Conservation (phyloP, 495 filamentous ascomycete species). For the Podospora conica region DNA sequence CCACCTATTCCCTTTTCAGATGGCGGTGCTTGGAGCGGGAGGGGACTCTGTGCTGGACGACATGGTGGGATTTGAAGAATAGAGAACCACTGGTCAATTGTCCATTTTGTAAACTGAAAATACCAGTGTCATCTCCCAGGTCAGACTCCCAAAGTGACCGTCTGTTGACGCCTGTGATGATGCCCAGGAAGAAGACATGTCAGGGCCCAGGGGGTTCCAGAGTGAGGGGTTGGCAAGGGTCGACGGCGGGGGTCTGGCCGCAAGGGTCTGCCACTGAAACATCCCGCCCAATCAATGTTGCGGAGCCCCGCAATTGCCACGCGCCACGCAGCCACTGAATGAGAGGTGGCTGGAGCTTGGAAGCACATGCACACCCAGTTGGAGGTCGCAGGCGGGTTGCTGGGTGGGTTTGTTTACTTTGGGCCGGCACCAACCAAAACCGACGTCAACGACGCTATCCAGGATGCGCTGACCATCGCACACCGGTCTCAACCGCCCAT, state of each 20-base stretch:
- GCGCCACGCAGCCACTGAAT: background rate
- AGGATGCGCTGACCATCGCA: background rate
- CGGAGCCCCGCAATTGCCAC: background rate
- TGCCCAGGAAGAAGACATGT: background rate
- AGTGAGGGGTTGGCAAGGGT: background rate
- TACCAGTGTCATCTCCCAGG: background rate
- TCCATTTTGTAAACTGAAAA: background rate
- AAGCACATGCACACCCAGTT: background rate
- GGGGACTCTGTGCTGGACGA: background rate
- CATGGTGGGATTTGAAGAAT: background rate
- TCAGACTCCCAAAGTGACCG: background rate
- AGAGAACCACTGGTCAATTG: too few relatives aligned
- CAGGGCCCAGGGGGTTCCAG: background rate
- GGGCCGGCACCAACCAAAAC: background rate
- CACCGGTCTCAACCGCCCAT: background rate
- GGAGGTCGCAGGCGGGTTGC: constrained; percentile 4
- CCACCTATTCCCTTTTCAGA: background rate
- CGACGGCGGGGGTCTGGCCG: constrained; percentile 1
- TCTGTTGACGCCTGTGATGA: background rate
- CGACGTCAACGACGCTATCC: background rate
- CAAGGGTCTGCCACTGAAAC: background rate
- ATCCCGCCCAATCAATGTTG: background rate
- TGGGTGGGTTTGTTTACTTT: constrained; percentile 22
- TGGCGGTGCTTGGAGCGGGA: background rate
- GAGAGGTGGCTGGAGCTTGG: background rate